Evolutionary conservation across 768 basidiomycete genomes (phyloP), one percentile per base, ranked within the genome.

Genomic region (Kwoniella botswanensis): DNA sequence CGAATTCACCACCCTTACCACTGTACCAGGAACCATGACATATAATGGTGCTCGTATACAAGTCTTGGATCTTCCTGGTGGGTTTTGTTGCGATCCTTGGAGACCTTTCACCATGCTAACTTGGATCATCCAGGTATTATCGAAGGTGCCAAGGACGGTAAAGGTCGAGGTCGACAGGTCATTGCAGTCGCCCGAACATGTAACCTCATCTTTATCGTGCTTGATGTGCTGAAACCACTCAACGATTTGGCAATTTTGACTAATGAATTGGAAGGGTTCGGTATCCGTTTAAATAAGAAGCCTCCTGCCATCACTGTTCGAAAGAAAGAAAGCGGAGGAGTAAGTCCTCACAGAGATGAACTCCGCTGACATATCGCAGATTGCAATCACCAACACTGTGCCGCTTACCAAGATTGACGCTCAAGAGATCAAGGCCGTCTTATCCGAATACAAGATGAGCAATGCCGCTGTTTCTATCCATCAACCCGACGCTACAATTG

Each of bases 221-320:
- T 99, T 60, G 97, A 99, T 79, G 97, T 99, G 29, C 88, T 97
- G 44, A 99, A 98, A 85, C 97, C 97, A n/a, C 88, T 98, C 18
- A 92, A 91, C 26, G 96, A 98, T 86, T 78, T 97, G 80, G 91
- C 88, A 68, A 85, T 97, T 77, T 93, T 99, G 68, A 94, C 98
- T 84, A 79, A 86, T 43, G 97, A 99, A 83, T 85, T 99, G 70
- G 97, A 99, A 87, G 94, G 94, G n/a, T 98, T 98, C 79, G 97
- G 96, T 11, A 97, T 98, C 76, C 88, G 95, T 60, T 86, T 98
- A 70, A 99, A 99, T 86, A 98, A 98, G 85, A 89, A 89, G 73
- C 93, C 96, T 2, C 97, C 96, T 66, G 88, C 90, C 21, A 91
- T 98, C 81, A 85, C 88, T 4, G 92, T 86, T 74, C 84, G 83